Conservation (phyloP, 2,329 filamentous ascomycete genomes). For the Balansia obtecta region DNA sequence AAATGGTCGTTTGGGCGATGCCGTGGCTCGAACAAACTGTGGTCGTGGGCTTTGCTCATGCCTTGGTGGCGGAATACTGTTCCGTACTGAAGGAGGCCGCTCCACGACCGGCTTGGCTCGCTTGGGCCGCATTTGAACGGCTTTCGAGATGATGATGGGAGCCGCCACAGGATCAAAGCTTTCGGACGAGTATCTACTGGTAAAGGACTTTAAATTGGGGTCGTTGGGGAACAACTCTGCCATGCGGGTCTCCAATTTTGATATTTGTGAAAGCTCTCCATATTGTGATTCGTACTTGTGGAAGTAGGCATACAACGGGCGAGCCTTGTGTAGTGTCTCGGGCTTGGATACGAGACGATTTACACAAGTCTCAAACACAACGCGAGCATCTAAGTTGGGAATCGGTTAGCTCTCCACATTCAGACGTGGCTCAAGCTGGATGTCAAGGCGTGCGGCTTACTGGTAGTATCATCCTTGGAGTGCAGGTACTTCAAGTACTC, state of each 20-base stretch:
- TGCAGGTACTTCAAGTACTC: conserved; percentile 95
- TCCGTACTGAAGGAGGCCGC: conserved; percentile 30
- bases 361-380: conserved; percentile 91
- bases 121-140: conserved; percentile 61
- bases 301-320: conserved; percentile 80
- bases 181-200: conserved; percentile 56
- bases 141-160: conserved; percentile 73
- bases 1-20: conserved; percentile 50
- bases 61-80: conserved; percentile 28
- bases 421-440: background rate
- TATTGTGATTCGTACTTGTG: conserved; percentile 93
- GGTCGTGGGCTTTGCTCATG: conserved; percentile 33
- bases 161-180: conserved; percentile 72
- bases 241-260: conserved; percentile 87
- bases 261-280: conserved; percentile 82
- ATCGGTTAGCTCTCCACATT: conserved; percentile 9
- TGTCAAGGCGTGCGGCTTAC: conserved; percentile 38
- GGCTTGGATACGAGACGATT: conserved; percentile 68
- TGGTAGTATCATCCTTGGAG: conserved; percentile 83
- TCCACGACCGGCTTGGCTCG: conserved; percentile 42
- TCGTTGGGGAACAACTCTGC: conserved; percentile 85
- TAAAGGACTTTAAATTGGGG: conserved; percentile 62
- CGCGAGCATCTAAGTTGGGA: conserved; percentile 69
- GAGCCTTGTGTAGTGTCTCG: conserved; percentile 61
- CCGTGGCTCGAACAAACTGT: conserved; percentile 33